phyloP scores from a whole-genome alignment of 768 basidiomycete species.

The Rhodotorula diobovata region DNA sequence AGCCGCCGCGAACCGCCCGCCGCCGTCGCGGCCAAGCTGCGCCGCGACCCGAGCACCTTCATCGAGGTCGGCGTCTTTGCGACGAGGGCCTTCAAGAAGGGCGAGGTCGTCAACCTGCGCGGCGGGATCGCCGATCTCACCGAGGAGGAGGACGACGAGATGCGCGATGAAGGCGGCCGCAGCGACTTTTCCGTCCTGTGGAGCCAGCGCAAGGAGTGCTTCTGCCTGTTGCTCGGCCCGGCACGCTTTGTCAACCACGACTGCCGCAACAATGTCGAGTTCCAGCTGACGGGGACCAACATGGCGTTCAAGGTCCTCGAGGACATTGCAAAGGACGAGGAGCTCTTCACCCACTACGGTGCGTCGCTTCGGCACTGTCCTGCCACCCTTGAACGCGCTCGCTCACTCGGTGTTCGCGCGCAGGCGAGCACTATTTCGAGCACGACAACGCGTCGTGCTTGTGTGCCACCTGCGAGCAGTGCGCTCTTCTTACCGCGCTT shows the following conservation, averaged over 20 bases:
- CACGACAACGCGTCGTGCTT: constrained; percentile 32
- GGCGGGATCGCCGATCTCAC: constrained; percentile 33
- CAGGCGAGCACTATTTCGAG: constrained; percentile 39
- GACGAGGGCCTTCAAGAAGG: constrained; percentile 38
- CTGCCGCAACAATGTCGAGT: constrained; percentile 39
- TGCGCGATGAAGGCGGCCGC: constrained; percentile 18
- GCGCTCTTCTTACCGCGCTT: neutral
- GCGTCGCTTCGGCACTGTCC: neutral
- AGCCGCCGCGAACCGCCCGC: neutral
- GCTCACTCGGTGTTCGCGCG: neutral
- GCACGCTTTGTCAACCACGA: constrained; percentile 37
- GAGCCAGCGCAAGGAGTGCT: constrained; percentile 32
- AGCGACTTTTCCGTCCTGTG: constrained; percentile 36
- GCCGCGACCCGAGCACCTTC: constrained; percentile 3
- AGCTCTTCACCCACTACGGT: constrained; percentile 40
- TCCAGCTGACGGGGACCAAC: constrained; percentile 15
- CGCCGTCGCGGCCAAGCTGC: neutral
- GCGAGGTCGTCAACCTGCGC: constrained; percentile 27
- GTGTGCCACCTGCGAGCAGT: constrained; percentile 38
- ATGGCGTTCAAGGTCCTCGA: constrained; percentile 38
- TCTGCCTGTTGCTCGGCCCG: constrained; percentile 33
- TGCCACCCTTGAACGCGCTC: accelerated
- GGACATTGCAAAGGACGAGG: constrained; percentile 33
- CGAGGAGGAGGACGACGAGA: constrained; percentile 35
- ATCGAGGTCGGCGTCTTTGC: constrained; percentile 40